phyloP scores from a whole-genome alignment of 2,329 filamentous ascomycete species.

The Aschersonia sp. region DNA sequence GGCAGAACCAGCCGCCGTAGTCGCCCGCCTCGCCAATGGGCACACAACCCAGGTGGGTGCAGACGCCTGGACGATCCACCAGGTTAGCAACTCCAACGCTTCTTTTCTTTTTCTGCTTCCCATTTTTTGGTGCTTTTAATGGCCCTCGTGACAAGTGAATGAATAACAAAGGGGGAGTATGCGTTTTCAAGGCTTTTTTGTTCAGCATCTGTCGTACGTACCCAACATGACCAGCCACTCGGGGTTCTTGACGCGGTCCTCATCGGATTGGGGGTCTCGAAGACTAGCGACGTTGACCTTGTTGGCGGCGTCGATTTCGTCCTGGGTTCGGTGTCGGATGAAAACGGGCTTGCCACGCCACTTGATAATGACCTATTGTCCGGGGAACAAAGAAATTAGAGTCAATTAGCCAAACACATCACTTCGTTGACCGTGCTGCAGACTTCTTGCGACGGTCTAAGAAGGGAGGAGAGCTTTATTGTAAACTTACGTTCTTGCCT shows the following conservation, averaged over 20 bases:
- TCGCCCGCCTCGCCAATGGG: constrained; percentile 98
- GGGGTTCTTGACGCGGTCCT: constrained; percentile 90
- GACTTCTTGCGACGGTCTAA: too few relatives aligned
- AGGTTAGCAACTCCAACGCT: neutral
- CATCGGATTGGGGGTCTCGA: constrained; percentile 82
- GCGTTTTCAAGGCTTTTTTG: too few relatives aligned
- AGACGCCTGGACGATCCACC: constrained; percentile 52
- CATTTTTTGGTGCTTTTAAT: too few relatives aligned
- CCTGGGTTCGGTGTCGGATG: constrained; percentile 90
- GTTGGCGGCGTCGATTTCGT: constrained; percentile 92
- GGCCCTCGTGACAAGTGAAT: too few relatives aligned
- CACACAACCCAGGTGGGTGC: constrained; percentile 98
- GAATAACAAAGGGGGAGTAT: neutral
- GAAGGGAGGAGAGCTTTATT: neutral
- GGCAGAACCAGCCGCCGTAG: constrained; percentile 99
- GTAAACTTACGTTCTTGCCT: constrained; percentile 83
- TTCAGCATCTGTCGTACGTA: constrained; percentile 22
- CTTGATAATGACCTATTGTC: constrained; percentile 81
- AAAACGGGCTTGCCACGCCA: constrained; percentile 99
- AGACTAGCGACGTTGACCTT: constrained; percentile 68
- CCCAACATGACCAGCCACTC: constrained; percentile 99
- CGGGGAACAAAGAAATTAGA: neutral
- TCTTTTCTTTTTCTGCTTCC: too few relatives aligned
- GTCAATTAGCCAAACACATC: too few relatives aligned
- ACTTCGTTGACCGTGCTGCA: too few relatives aligned